Base-by-base conservation (phyloP, 2,329 filamentous ascomycete genomes). In the Aspergillus jensenii region DNA sequence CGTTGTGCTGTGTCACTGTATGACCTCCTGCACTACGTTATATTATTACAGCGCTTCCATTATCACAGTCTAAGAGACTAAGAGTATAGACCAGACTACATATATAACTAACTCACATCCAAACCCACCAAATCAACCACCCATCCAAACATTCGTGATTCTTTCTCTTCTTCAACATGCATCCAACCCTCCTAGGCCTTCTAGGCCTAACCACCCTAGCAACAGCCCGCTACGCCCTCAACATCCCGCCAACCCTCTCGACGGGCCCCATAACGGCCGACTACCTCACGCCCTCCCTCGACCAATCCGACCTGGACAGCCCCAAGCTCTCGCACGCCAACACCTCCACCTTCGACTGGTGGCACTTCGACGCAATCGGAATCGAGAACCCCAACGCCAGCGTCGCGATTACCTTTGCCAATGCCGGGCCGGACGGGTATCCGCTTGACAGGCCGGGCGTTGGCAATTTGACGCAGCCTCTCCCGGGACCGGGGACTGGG, bases 291-390 rank as follows among this genome's bases (percentile, higher is more conserved):
- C 37, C 55, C 3, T 35, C 40, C 1, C 25, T 47, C 1, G 31
- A 15, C 6, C 23, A 63, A 6, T 60, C 63, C 6, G 60, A 52
- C 9, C 59, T 73, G 5, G 68, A 72, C 49, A 47, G 62, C 23
- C 71, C 72, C 0, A 68, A 70, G 46, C 27, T 73, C 7, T 49
- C 57, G 35, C 45, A 40, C 11, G 62, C 73, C 49, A 74, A 73
- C 49, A 17, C 52, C 33, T 64, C 69, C 25, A 67, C 67, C 17
- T 75, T 71, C 46, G 71, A 74, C 62, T 77, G 74, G 74, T 78
- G 75, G 76, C 76, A 75, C 58, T 77, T 77, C 45, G 74, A 78
- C 57, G 72, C 64, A 19, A 66, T 78, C 11, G 67, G 74, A 1
- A 48, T 60, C 2, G 60, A 62, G 7, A 63, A 68, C 46, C 58